A percentile compares a stretch with the other conserved stretches of the same genome.
Conservation (phyloP, 129 eudicot genomes). For the Centella asiatica region DNA sequence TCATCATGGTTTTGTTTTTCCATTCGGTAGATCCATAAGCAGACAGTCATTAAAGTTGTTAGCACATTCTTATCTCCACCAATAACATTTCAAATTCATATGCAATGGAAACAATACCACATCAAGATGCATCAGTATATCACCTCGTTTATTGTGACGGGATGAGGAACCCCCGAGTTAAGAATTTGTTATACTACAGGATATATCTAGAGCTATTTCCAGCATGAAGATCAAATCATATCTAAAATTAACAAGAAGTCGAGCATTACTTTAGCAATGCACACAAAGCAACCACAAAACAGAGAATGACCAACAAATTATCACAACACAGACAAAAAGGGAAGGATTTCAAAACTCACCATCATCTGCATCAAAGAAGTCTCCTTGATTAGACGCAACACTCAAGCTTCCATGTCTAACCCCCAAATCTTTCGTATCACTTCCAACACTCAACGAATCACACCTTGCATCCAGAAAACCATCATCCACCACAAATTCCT, state of each 20-base stretch:
- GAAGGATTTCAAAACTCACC: conserved; percentile 15
- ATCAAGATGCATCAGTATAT: not conserved
- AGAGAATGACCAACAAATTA: not conserved
- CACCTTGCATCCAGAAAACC: conserved; percentile 18
- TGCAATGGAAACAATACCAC: not conserved
- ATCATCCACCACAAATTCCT: conserved; percentile 11
- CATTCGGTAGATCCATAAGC: too few relatives aligned
- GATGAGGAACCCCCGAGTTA: too few relatives aligned
- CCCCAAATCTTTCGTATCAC: conserved; percentile 6
- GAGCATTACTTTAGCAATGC: not conserved
- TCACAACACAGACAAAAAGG: not conserved
- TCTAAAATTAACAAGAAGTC: not conserved
- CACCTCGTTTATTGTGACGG: not conserved
- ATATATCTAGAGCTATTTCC: not conserved
- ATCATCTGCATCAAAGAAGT: conserved; percentile 42
- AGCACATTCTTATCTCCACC: too few relatives aligned
- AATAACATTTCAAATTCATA: not conserved
- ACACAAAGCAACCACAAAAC: not conserved
- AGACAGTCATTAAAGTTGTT: too few relatives aligned
- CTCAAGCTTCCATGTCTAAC: not conserved
- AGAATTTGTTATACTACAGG: too few relatives aligned
- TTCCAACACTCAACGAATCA: conserved; percentile 20
- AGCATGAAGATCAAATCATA: not conserved
- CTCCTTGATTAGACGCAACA: conserved; percentile 28
- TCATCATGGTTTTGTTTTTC: too few relatives aligned